These are phyloP conservation scores for Gymnopilus dilepis DNA, from an alignment of 768 basidiomycete species.

Conservation along the genomic window DNA sequence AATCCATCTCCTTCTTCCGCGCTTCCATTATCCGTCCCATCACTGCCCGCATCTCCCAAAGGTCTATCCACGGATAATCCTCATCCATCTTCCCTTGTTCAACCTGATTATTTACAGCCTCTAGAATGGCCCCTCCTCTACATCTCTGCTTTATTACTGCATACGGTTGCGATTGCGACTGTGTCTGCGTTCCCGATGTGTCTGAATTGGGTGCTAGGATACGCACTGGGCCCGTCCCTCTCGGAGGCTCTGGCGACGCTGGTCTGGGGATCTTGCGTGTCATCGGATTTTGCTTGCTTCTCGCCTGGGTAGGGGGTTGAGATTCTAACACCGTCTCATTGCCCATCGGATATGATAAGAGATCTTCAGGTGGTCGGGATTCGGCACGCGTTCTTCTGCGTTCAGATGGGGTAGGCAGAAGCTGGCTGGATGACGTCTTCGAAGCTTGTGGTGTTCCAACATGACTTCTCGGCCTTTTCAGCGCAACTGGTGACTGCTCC, in stretches of 20 bases:
- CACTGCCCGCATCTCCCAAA: slow-evolving; percentile 17
- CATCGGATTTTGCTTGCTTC: slow-evolving; percentile 23
- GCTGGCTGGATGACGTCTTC: slow-evolving; percentile 15
- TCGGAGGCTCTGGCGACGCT: slow-evolving; percentile 36
- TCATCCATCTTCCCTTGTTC: slow-evolving; percentile 15
- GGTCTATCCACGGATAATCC: slow-evolving; percentile 22
- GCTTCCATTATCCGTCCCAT: slow-evolving; percentile 17
- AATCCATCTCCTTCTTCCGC: slow-evolving; percentile 8
- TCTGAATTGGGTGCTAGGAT: slow-evolving; percentile 66
- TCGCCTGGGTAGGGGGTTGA: slow-evolving; percentile 4
- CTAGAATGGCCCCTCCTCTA: background rate
- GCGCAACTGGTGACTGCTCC: slow-evolving; percentile 13
- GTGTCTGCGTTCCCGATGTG: slow-evolving; percentile 46
- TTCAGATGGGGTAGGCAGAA: slow-evolving; percentile 42
- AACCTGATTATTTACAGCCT: background rate
- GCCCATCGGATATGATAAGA: slow-evolving; percentile 20
- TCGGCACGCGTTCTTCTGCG: slow-evolving; percentile 20
- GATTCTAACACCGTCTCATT: slow-evolving; percentile 25
- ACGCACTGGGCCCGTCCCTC: slow-evolving; percentile 39
- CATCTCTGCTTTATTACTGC: background rate
- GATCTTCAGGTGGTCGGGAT: slow-evolving; percentile 5
- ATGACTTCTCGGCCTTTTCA: background rate
- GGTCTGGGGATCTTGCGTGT: slow-evolving; percentile 56
- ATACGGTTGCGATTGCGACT: slow-evolving; percentile 34
- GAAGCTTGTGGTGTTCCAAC: background rate